These are phyloP conservation scores for Schizosaccharomyces japonicus DNA, from an alignment of 805 yeast species.

Conservation along the genomic window DNA sequence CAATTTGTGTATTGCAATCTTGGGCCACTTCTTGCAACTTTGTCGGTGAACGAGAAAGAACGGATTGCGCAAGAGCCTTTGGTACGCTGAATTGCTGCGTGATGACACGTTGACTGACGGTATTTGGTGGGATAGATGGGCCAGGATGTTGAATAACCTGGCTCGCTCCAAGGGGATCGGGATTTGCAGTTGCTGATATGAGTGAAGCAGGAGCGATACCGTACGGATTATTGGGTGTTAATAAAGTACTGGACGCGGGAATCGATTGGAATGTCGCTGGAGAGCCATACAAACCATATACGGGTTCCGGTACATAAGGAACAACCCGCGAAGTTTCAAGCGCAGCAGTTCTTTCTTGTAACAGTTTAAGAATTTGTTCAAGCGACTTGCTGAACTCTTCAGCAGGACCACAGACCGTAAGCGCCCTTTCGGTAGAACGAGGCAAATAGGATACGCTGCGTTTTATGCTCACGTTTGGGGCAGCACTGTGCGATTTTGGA, in stretches of 20 bases:
- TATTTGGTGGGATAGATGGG: neutral
- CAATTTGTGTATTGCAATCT: neutral
- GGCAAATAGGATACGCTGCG: neutral
- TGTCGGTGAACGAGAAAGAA: neutral
- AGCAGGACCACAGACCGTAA: neutral
- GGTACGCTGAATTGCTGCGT: neutral
- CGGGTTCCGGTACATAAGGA: constrained; percentile 1
- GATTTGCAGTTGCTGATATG: neutral
- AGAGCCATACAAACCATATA: neutral
- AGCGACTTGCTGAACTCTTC: neutral
- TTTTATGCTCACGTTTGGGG: neutral
- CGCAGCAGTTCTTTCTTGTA: neutral
- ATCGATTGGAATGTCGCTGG: neutral
- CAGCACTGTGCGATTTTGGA: neutral
- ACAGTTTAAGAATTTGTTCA: neutral
- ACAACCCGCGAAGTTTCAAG: neutral
- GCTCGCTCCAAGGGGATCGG: neutral
- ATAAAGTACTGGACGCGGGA: neutral
- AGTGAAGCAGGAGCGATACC: neutral
- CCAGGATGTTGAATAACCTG: neutral
- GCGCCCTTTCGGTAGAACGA: neutral
- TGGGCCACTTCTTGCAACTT: neutral
- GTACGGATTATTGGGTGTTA: neutral
- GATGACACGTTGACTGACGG: neutral
- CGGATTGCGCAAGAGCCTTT: neutral